phyloP scores from a whole-genome alignment of 352 stramenopile genomes.

The Phytophthora litchii region DNA sequence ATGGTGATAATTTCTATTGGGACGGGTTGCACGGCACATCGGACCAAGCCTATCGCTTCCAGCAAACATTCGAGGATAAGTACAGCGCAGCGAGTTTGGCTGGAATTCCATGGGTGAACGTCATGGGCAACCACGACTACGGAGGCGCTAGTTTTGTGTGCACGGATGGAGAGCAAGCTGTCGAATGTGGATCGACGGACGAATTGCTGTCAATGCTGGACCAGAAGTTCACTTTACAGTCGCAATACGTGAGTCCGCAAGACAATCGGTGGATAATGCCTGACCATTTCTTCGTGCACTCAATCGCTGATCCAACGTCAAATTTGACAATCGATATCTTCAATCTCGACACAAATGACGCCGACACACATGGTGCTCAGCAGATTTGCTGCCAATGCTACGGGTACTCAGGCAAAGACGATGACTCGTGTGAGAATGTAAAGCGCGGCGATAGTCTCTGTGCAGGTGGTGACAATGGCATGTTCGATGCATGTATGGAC shows the following conservation, averaged over 20 bases:
- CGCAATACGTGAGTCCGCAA: slow-evolving; percentile 80
- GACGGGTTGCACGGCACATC: slow-evolving; percentile 58
- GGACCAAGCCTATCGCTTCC: slow-evolving; percentile 72
- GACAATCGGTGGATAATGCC: slow-evolving; percentile 82
- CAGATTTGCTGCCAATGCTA: slow-evolving; percentile 88
- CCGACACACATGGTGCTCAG: slow-evolving; percentile 59
- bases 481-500: slow-evolving; percentile 80
- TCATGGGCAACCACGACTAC: slow-evolving; percentile 89
- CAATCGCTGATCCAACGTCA: slow-evolving; percentile 54
- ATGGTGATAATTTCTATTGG: slow-evolving; percentile 89
- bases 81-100: slow-evolving; percentile 54
- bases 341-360: slow-evolving; percentile 86
- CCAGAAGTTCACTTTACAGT: slow-evolving; percentile 76
- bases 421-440: slow-evolving; percentile 58
- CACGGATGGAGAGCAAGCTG: slow-evolving; percentile 39
- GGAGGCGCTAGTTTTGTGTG: slow-evolving; percentile 83
- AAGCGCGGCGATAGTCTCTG: slow-evolving; percentile 56
- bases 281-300: slow-evolving; percentile 86
- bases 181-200: slow-evolving; percentile 49
- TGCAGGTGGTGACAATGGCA: slow-evolving; percentile 50
- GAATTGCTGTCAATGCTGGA: slow-evolving; percentile 59
- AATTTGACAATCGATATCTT: slow-evolving; percentile 86
- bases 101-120: slow-evolving; percentile 82
- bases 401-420: slow-evolving; percentile 64
- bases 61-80: slow-evolving; percentile 83